Evolutionary conservation across 331 rosid genomes (phyloP).

Genomic region (Rosa hybrid): DNA sequence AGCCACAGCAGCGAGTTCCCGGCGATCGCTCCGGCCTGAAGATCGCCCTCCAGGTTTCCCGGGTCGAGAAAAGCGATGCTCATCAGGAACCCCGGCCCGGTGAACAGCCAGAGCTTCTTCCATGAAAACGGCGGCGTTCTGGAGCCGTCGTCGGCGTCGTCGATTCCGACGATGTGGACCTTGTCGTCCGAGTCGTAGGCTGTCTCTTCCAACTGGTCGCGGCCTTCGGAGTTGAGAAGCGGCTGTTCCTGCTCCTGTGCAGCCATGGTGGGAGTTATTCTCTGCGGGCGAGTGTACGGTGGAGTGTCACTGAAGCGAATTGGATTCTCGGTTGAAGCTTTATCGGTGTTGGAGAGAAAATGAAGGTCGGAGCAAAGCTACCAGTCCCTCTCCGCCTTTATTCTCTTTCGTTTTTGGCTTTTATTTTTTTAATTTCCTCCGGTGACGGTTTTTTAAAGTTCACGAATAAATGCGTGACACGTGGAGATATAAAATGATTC

Average conservation of each 20-base stretch:
- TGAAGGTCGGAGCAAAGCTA: slow-evolving; percentile 11
- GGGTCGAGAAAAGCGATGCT: slow-evolving; percentile 96
- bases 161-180: slow-evolving; percentile 51
- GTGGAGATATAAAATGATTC: not conserved
- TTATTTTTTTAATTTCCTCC: not conserved
- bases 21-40: slow-evolving; percentile 90
- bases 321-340: not conserved
- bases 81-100: slow-evolving; percentile 93
- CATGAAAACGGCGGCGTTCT: slow-evolving; percentile 77
- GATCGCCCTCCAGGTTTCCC: slow-evolving; percentile 93
- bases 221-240: slow-evolving; percentile 10
- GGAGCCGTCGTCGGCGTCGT: slow-evolving; percentile 27
- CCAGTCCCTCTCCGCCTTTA: not conserved
- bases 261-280: not conserved
- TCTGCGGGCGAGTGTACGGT: not conserved
- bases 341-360: slow-evolving; percentile 11
- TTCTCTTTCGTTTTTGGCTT: not conserved
- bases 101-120: slow-evolving; percentile 93
- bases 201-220: slow-evolving; percentile 39
- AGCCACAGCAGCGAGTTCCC: slow-evolving; percentile 94
- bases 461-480: not conserved
- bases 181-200: slow-evolving; percentile 79
- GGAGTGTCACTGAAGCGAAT: not conserved
- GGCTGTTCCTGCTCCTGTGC: not conserved
- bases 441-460: not conserved